Evolutionary conservation across 2,329 filamentous ascomycete genomes (phyloP).

Genomic region (Trichoderma sp.): DNA sequence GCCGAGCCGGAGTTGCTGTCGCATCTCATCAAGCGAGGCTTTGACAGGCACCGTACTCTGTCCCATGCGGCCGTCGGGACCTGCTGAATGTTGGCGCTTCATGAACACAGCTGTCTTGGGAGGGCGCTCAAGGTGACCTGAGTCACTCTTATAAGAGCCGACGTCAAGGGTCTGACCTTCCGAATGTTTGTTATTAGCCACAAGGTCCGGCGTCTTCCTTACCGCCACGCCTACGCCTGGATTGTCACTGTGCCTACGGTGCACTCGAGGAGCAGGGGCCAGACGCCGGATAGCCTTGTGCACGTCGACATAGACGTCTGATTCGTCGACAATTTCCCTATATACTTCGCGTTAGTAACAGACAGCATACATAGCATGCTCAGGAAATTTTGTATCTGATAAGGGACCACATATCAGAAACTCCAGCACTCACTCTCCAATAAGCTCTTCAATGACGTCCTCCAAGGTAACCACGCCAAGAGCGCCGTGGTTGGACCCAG

Average conservation of each 20-base stretch:
- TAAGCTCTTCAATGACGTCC: conserved; percentile 97
- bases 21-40: conserved; percentile 63
- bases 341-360: conserved; percentile 28
- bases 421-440: conserved; percentile 76
- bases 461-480: conserved; percentile 94
- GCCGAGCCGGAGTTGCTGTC: conserved; percentile 64
- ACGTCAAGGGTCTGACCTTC: conserved; percentile 36
- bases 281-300: conserved; percentile 95
- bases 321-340: conserved; percentile 98
- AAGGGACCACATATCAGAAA: background rate
- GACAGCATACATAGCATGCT: background rate
- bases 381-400: background rate
- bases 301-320: conserved; percentile 96
- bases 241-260: conserved; percentile 48
- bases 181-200: conserved; percentile 43
- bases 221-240: conserved; percentile 37
- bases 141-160: conserved; percentile 44
- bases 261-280: conserved; percentile 77
- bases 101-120: conserved; percentile 60
- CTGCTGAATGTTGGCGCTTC: conserved; percentile 59
- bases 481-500: conserved; percentile 87
- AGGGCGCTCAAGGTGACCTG: conserved; percentile 45
- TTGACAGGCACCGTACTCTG: conserved; percentile 56
- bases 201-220: conserved; percentile 36
- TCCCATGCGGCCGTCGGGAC: conserved; percentile 54